phyloP scores from a whole-genome alignment of 352 stramenopile species.

The Phytophthora hibernalis region DNA sequence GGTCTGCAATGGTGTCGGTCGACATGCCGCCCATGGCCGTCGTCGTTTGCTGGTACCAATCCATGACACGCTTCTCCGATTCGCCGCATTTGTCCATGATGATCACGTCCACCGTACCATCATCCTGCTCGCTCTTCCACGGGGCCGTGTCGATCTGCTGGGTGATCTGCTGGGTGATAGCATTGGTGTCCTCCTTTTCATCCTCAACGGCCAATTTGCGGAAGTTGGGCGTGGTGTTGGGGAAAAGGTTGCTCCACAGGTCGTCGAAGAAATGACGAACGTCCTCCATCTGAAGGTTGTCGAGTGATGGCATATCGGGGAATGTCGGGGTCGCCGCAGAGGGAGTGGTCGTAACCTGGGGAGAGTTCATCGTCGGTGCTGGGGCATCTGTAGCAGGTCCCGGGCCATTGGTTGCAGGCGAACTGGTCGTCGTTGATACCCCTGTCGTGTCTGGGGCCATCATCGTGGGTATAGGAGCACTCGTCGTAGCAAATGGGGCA shows the following conservation, averaged over 20 bases:
- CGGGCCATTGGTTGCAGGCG: slow-evolving; percentile 1
- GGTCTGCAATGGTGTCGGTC: slow-evolving; percentile 42
- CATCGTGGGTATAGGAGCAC: slow-evolving; percentile 8
- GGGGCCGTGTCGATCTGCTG: not conserved
- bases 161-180: slow-evolving; percentile 4
- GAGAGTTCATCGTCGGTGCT: slow-evolving; percentile 3
- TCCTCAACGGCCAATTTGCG: slow-evolving; percentile 10
- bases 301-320: not conserved
- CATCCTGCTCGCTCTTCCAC: slow-evolving; percentile 12
- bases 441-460: too few species aligned
- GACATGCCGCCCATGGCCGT: slow-evolving; percentile 32
- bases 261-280: slow-evolving; percentile 19
- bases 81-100: slow-evolving; percentile 38
- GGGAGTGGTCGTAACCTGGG: slow-evolving; percentile 3
- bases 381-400: not conserved
- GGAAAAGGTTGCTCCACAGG: slow-evolving; percentile 19
- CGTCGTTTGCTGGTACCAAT: slow-evolving; percentile 43
- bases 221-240: slow-evolving; percentile 13
- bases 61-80: slow-evolving; percentile 33
- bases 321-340: not conserved
- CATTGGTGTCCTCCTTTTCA: not conserved
- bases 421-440: slow-evolving; percentile 14
- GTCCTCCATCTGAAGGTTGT: slow-evolving; percentile 7
- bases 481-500: slow-evolving; percentile 12
- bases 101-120: slow-evolving; percentile 35